Evolutionary conservation across 108 stramenopile genomes (phyloP).

Genomic region (Discostella stelligeroides): DNA sequence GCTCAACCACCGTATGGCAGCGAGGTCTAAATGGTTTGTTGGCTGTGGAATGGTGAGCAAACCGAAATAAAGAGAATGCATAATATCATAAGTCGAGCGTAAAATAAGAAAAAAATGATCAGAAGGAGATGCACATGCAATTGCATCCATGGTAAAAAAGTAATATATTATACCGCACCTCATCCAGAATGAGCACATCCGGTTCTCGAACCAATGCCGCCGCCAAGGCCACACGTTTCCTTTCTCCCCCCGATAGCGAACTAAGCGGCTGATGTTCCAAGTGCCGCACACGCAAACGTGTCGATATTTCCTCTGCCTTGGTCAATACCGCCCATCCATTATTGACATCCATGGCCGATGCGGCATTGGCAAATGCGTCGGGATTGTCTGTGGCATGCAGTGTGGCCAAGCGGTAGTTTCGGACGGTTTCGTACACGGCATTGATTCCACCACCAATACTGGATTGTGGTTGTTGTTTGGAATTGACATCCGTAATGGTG

Average conservation of each 20-base stretch:
- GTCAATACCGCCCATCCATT: slow-evolving; percentile 80
- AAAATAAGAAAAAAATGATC: background rate
- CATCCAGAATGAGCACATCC: slow-evolving; percentile 80
- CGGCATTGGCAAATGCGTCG: slow-evolving; percentile 61
- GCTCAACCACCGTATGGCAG: slow-evolving; percentile 93
- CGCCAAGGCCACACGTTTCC: slow-evolving; percentile 84
- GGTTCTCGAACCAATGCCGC: slow-evolving; percentile 82
- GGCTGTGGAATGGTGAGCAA: slow-evolving; percentile 33
- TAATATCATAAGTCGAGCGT: background rate
- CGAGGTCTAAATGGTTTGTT: slow-evolving; percentile 95
- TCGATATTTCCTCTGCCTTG: slow-evolving; percentile 81
- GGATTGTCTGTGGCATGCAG: slow-evolving; percentile 57
- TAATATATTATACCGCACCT: slow-evolving; percentile 19
- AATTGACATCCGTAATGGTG: background rate
- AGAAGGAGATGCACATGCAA: background rate
- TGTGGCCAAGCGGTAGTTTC: slow-evolving; percentile 61
- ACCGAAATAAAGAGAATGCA: background rate
- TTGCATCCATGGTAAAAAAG: too few species aligned
- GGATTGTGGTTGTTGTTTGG: background rate
- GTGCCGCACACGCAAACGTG: slow-evolving; percentile 64
- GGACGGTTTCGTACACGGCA: slow-evolving; percentile 63
- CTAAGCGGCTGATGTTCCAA: slow-evolving; percentile 67
- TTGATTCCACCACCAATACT: slow-evolving; percentile 6
- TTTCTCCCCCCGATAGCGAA: slow-evolving; percentile 76
- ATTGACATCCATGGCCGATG: slow-evolving; percentile 68